Evolutionary conservation across 768 basidiomycete genomes (phyloP).

Genomic region (Pulveroboletus sp.): DNA sequence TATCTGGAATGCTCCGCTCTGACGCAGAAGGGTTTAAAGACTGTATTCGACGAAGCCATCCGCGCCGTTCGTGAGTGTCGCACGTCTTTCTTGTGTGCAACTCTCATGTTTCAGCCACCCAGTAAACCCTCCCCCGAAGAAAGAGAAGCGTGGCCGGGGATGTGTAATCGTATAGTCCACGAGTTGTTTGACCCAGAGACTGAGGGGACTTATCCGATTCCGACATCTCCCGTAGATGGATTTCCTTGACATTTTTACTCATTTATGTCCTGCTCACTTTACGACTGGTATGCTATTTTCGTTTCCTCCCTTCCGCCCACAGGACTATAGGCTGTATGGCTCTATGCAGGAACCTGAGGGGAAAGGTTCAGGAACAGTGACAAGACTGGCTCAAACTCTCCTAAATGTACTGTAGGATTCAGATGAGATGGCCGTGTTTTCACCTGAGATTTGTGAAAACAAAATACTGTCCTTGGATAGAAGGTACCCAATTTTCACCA

Average conservation of each 20-base stretch:
- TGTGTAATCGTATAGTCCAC: slow-evolving; percentile 71
- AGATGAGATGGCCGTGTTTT: background rate
- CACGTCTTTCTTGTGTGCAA: background rate
- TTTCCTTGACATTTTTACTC: slow-evolving; percentile 46
- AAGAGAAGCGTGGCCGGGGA: slow-evolving; percentile 39
- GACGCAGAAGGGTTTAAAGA: slow-evolving; percentile 98
- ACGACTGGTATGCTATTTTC: slow-evolving; percentile 54
- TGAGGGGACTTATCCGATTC: slow-evolving; percentile 14
- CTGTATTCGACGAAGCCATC: slow-evolving; percentile 98
- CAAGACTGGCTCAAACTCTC: background rate
- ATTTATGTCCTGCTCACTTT: slow-evolving; percentile 69
- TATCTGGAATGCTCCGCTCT: slow-evolving; percentile 94
- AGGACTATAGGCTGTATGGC: slow-evolving; percentile 37
- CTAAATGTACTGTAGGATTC: background rate
- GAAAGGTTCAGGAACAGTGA: background rate
- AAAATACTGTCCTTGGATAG: too few relatives aligned
- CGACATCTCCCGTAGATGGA: slow-evolving; percentile 29
- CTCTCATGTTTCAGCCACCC: slow-evolving; percentile 9
- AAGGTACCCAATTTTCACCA: too few relatives aligned
- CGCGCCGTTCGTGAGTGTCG: slow-evolving; percentile 81
- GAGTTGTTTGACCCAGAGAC: slow-evolving; percentile 18
- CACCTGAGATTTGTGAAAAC: too few relatives aligned
- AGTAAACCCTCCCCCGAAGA: slow-evolving; percentile 79
- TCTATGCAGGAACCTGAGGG: slow-evolving; percentile 14
- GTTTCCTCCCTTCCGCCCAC: slow-evolving; percentile 19